Percentiles rank a stretch among this genome's conserved stretches.
phyloP scores from a whole-genome alignment of 1,139 yeast genomes.

The Kodamaea fungicola region DNA sequence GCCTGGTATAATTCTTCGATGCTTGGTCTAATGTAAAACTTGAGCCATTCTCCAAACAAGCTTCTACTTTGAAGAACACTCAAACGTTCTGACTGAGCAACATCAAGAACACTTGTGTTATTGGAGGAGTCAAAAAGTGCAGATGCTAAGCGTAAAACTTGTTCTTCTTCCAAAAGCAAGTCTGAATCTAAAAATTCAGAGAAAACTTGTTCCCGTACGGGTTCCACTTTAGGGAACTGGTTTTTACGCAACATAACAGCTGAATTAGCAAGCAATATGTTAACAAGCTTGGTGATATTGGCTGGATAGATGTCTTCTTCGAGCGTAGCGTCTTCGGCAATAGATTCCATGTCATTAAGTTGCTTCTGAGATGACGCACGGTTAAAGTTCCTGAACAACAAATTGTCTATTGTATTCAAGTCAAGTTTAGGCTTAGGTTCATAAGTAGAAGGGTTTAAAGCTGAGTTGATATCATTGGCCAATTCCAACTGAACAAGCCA shows the following conservation, averaged over 20 bases:
- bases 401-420: slow-evolving; percentile 40
- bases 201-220: slow-evolving; percentile 21
- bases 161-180: slow-evolving; percentile 11
- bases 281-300: slow-evolving; percentile 18
- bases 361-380: slow-evolving; percentile 19
- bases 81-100: slow-evolving; percentile 20
- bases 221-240: slow-evolving; percentile 24
- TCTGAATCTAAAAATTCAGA: slow-evolving; percentile 16
- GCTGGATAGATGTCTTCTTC: slow-evolving; percentile 15
- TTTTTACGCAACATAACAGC: slow-evolving; percentile 20
- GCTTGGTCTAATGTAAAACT: slow-evolving; percentile 17
- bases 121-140: slow-evolving; percentile 48
- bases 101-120: slow-evolving; percentile 20
- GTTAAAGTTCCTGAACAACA: slow-evolving; percentile 53
- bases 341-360: slow-evolving; percentile 17
- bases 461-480: slow-evolving; percentile 53
- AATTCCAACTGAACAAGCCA: slow-evolving; percentile 65
- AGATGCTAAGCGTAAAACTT: slow-evolving; percentile 48
- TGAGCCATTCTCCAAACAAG: slow-evolving; percentile 41
- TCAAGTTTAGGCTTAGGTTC: slow-evolving; percentile 21
- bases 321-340: slow-evolving; percentile 13
- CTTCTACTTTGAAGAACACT: slow-evolving; percentile 33
- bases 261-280: slow-evolving; percentile 16
- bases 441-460: slow-evolving; percentile 29
- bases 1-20: slow-evolving; percentile 16